Evolutionary conservation across 768 basidiomycete genomes (phyloP).

Genomic region (Mycena albidolilacea): DNA sequence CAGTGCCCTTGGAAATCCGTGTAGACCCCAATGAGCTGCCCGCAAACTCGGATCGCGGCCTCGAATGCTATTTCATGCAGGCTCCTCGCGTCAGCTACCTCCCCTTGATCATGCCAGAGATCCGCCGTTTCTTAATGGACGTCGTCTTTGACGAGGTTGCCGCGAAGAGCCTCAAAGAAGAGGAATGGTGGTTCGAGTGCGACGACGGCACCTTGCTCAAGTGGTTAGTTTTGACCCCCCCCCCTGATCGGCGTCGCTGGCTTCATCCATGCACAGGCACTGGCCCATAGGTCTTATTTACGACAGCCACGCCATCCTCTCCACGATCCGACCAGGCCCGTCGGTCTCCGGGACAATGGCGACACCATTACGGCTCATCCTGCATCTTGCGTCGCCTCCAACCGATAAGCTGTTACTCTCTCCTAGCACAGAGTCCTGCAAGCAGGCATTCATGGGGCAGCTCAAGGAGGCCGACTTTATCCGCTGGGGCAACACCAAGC

Average conservation of each 20-base stretch:
- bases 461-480: constrained; percentile 98
- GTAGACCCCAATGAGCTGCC: constrained; percentile 92
- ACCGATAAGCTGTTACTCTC: constrained; percentile 87
- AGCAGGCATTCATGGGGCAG: constrained; percentile 95
- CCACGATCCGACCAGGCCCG: constrained; percentile 66
- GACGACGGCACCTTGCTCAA: constrained; percentile 86
- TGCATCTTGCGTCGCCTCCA: constrained; percentile 92
- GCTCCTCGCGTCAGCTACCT: constrained; percentile 95
- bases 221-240: constrained; percentile 72
- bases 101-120: constrained; percentile 90
- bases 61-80: constrained; percentile 92
- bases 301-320: constrained; percentile 82
- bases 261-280: constrained; percentile 73
- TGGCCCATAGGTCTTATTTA: constrained; percentile 98
- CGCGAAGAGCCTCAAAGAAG: constrained; percentile 82
- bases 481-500: constrained; percentile 95
- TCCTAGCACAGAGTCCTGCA: constrained; percentile 88
- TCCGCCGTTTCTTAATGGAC: constrained; percentile 90
- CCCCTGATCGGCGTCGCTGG: not conserved
- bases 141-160: constrained; percentile 93
- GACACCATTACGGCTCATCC: constrained; percentile 80
- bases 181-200: constrained; percentile 98
- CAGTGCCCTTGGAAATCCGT: constrained; percentile 90
- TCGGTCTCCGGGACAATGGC: constrained; percentile 57
- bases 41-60: constrained; percentile 89